Evolutionary conservation across 768 basidiomycete species (phyloP).

Genomic region (Suillus clintonianus): DNA sequence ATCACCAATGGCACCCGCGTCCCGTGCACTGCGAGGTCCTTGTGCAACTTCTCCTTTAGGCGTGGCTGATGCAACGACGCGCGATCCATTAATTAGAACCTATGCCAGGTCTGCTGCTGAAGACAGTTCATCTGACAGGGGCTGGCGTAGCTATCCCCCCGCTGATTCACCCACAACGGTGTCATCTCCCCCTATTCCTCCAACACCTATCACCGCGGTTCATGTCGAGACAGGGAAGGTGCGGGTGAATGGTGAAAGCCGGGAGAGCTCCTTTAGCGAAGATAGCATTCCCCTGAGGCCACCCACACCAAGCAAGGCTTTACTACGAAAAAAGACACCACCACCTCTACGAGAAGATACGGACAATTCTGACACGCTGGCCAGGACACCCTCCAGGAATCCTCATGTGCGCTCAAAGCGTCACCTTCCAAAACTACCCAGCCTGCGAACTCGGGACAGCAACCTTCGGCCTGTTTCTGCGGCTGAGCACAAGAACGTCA

Average conservation of each 20-base stretch:
- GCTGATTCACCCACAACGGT: slow-evolving; percentile 42
- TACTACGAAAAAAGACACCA: slow-evolving; percentile 42
- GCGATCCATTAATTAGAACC: slow-evolving; percentile 30
- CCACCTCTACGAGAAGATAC: slow-evolving; percentile 19
- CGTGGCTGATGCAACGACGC: slow-evolving; percentile 40
- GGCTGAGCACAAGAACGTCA: slow-evolving; percentile 39
- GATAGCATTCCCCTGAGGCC: slow-evolving; percentile 23
- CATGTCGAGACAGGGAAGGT: slow-evolving; percentile 23
- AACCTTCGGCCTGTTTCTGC: slow-evolving; percentile 16
- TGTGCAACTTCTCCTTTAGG: slow-evolving; percentile 43
- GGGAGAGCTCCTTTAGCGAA: slow-evolving; percentile 32
- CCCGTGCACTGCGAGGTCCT: slow-evolving; percentile 37
- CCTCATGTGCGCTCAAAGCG: slow-evolving; percentile 58
- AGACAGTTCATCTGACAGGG: slow-evolving; percentile 23
- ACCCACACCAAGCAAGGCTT: slow-evolving; percentile 28
- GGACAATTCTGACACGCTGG: slow-evolving; percentile 53
- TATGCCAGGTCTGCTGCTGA: slow-evolving; percentile 17
- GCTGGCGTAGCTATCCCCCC: slow-evolving; percentile 34
- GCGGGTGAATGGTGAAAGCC: slow-evolving; percentile 29
- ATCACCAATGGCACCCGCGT: slow-evolving; percentile 70
- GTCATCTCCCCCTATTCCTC: slow-evolving; percentile 40
- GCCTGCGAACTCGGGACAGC: slow-evolving; percentile 46
- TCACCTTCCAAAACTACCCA: slow-evolving; percentile 44
- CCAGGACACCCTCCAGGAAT: slow-evolving; percentile 35
- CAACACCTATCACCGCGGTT: slow-evolving; percentile 36